Evolutionary conservation across 1,139 yeast species (phyloP).

Genomic region (Ogataea hybrid): DNA sequence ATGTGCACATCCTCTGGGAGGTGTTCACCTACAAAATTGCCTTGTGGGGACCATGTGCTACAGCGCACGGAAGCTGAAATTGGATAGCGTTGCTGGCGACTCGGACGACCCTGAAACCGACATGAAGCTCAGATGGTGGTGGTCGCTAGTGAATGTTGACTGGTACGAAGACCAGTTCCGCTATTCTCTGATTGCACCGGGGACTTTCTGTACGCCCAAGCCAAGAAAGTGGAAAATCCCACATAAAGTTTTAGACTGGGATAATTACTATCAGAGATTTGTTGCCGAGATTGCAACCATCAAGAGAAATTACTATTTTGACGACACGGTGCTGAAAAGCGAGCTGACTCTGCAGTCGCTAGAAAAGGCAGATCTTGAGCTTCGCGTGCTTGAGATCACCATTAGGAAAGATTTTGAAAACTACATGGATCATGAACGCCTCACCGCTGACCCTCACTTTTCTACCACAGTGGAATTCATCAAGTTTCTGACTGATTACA

Average conservation of each 20-base stretch:
- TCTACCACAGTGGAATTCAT: conserved; percentile 16
- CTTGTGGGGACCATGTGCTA: conserved; percentile 30
- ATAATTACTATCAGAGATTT: conserved; percentile 21
- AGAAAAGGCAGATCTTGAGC: conserved; percentile 26
- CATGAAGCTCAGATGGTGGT: conserved; percentile 35
- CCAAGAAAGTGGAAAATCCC: conserved; percentile 26
- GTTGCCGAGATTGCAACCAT: conserved; percentile 20
- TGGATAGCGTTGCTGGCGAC: conserved; percentile 26
- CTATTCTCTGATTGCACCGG: conserved; percentile 25
- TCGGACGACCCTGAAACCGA: conserved; percentile 26
- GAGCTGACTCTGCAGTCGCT: conserved; percentile 19
- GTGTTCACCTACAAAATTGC: conserved; percentile 32
- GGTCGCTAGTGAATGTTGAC: conserved; percentile 35
- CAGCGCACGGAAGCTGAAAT: conserved; percentile 31
- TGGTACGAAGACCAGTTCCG: conserved; percentile 37
- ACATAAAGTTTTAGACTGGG: conserved; percentile 21
- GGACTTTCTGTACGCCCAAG: conserved; percentile 30
- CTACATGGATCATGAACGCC: conserved; percentile 16
- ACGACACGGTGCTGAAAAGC: conserved; percentile 17
- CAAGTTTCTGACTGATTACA: conserved; percentile 16
- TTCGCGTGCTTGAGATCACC: conserved; percentile 23
- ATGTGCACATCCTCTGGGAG: conserved; percentile 34
- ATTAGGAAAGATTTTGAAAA: conserved; percentile 19
- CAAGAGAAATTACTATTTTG: conserved; percentile 25
- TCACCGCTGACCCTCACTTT: conserved; percentile 10